phyloP scores from a whole-genome alignment of 2,329 filamentous ascomycete species.

The Furcasterigmium sp. region DNA sequence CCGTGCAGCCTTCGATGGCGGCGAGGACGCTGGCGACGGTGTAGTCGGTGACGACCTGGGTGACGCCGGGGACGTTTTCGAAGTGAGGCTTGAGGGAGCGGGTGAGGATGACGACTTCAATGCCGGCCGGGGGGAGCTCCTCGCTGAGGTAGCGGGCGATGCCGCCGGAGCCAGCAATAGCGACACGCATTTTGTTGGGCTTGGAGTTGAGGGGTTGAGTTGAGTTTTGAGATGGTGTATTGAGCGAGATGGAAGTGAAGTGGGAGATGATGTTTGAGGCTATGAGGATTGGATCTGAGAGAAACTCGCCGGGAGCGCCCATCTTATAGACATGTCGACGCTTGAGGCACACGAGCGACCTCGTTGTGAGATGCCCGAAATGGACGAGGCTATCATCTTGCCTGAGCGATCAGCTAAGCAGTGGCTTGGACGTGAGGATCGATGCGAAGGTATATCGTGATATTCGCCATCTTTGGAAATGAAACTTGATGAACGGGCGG shows the following conservation, averaged over 20 bases:
- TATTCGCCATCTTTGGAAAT: too few relatives aligned
- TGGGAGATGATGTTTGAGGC: background rate
- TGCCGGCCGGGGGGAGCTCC: slow-evolving; percentile 7
- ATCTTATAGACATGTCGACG: too few relatives aligned
- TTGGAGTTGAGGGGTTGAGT: background rate
- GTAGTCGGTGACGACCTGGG: slow-evolving; percentile 4
- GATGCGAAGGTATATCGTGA: too few relatives aligned
- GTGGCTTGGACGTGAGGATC: too few relatives aligned
- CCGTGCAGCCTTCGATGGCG: slow-evolving; percentile 4
- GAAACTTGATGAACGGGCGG: too few relatives aligned
- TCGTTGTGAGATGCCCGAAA: background rate
- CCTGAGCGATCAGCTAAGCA: too few relatives aligned
- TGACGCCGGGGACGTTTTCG: slow-evolving; percentile 2
- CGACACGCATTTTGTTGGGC: slow-evolving; percentile 6
- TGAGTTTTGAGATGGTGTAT: background rate
- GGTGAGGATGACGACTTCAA: slow-evolving; percentile 9
- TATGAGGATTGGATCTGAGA: background rate
- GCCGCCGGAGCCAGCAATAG: slow-evolving; percentile 12
- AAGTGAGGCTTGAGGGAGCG: slow-evolving; percentile 7
- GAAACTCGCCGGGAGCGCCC: background rate
- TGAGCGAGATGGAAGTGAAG: background rate
- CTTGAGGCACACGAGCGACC: too few relatives aligned
- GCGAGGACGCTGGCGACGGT: slow-evolving; percentile 1
- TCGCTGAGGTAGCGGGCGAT: slow-evolving; percentile 11
- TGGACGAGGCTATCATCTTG: background rate